phyloP scores from a whole-genome alignment of 2,329 filamentous ascomycete genomes.

The Stagonosporopsis chrysanthemi region DNA sequence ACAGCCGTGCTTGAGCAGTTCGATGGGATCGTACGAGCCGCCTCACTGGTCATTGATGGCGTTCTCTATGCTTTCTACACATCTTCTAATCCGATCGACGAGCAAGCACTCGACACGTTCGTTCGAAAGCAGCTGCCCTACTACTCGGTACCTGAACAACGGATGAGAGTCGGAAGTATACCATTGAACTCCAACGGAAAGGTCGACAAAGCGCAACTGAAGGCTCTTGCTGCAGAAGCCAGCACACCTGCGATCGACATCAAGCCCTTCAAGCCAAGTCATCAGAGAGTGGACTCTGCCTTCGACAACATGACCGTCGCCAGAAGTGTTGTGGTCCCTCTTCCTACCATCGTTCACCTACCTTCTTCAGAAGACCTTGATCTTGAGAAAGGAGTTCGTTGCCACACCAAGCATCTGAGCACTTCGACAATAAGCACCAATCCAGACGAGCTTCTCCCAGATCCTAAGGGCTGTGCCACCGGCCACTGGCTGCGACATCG shows the following conservation, averaged over 20 bases:
- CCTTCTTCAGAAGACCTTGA: conserved; percentile 5
- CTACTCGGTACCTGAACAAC: conserved; percentile 61
- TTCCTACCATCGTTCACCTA: not conserved
- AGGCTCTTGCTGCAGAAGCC: conserved; percentile 29
- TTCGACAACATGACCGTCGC: conserved; percentile 17
- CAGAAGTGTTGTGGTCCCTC: conserved; percentile 12
- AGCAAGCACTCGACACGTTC: conserved; percentile 50
- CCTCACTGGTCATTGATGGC: conserved; percentile 57
- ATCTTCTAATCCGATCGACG: conserved; percentile 40
- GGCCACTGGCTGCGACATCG: conserved; percentile 42
- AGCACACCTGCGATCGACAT: conserved; percentile 9
- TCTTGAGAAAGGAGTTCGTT: conserved; percentile 21
- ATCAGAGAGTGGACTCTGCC: conserved; percentile 14
- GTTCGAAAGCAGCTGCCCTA: conserved; percentile 59
- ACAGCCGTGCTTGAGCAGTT: conserved; percentile 52
- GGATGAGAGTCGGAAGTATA: conserved; percentile 55
- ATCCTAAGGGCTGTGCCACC: conserved; percentile 21
- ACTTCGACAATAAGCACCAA: conserved; percentile 20
- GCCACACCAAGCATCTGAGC: conserved; percentile 21
- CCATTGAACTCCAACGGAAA: conserved; percentile 65
- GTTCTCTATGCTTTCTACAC: conserved; percentile 62
- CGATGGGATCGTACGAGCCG: conserved; percentile 57
- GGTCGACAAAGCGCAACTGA: conserved; percentile 61
- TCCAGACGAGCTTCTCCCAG: conserved; percentile 20
- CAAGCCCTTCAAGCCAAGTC: conserved; percentile 3